Base-by-base conservation (phyloP, 2,329 filamentous ascomycete genomes). In the Talaromyces islandicus region DNA sequence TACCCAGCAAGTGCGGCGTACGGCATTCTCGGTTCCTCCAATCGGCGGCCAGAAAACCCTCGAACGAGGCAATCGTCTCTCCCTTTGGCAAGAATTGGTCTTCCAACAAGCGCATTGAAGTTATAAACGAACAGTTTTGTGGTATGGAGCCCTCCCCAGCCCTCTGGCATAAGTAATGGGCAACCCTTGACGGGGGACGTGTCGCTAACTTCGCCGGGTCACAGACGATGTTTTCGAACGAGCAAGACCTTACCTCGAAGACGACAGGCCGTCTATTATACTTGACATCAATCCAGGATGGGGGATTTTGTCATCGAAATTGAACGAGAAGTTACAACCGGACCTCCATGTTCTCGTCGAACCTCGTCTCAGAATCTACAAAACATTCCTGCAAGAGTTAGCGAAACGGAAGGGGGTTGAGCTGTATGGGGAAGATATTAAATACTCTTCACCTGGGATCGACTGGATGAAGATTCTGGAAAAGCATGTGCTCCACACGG, bases 341-440 rank as follows among this genome's bases (percentile, higher is more conserved):
- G 86, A 91, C 60, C 87, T 85, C 5, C 94, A 99, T 77, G 77
- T 97, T 51, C 80, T 99, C 48, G 81, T 97, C 74, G 92, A 97
- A 69, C 86, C 87, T 2, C 83, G 90, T 35, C 72, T 75, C 2
- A 74, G 79, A 0, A 67, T 82, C 3, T 93, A 89, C 71, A 64
- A 75, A 0, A 78, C 83, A 0, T 85, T 88, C 62, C 83, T 96
- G 25, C 67, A 82, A 19, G 78, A 83, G 0, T 77, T 92, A 1
- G 38, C 68, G 89, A 52, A 58, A 88, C 71, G 61, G 74, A 0
- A 78, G 80, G 55, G 25, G 14, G 14, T 58, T 46, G 43, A 7
- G 80, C 84, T 61, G 81, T 83, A 61, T 21, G 46, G 43, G 17
- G 54, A 59, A 27, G 54, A 53, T 17, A 7, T 61, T 7, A 51